A percentile compares a stretch with the other conserved stretches of the same genome.
Conservation (phyloP, 371 early-diverging fungal species). For the Dichotomocladium elegans region DNA sequence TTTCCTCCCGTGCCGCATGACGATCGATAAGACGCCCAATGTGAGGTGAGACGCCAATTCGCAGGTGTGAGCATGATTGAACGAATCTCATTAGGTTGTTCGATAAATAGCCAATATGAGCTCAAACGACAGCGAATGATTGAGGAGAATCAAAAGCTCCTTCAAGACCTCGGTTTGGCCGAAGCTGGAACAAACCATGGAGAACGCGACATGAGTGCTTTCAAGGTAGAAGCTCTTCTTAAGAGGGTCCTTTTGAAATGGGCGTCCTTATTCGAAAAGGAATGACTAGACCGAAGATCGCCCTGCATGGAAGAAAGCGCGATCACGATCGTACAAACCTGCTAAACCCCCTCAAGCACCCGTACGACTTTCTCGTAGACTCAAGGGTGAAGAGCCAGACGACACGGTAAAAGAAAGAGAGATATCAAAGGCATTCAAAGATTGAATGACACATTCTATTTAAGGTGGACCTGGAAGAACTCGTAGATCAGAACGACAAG, state of each 20-base stretch:
- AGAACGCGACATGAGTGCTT: neutral
- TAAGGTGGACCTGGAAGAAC: conserved; percentile 27
- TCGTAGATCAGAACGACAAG: conserved; percentile 36
- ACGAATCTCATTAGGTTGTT: neutral
- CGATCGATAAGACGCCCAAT: too few relatives aligned
- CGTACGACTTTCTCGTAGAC: conserved; percentile 26
- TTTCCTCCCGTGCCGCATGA: too few relatives aligned
- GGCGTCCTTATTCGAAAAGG: neutral
- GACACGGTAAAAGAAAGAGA: conserved; percentile 21
- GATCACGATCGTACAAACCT: conserved; percentile 1
- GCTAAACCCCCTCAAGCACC: conserved; percentile 7
- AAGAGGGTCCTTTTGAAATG: too few relatives aligned
- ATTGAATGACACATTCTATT: neutral
- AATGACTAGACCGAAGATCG: neutral
- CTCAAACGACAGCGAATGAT: conserved; percentile 33
- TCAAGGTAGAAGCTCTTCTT: conserved; percentile 1
- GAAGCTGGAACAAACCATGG: neutral
- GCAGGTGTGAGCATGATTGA: too few relatives aligned
- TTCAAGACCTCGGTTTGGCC: conserved; percentile 31
- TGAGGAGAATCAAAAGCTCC: conserved; percentile 33
- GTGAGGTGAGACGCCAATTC: too few relatives aligned
- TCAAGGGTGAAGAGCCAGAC: conserved; percentile 38
- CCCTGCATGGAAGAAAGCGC: conserved; percentile 10
- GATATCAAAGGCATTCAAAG: neutral
- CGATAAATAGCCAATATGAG: conserved; percentile 39